Base-by-base conservation (phyloP, 495 filamentous ascomycete species). In the Parachaetomium inaequale region DNA sequence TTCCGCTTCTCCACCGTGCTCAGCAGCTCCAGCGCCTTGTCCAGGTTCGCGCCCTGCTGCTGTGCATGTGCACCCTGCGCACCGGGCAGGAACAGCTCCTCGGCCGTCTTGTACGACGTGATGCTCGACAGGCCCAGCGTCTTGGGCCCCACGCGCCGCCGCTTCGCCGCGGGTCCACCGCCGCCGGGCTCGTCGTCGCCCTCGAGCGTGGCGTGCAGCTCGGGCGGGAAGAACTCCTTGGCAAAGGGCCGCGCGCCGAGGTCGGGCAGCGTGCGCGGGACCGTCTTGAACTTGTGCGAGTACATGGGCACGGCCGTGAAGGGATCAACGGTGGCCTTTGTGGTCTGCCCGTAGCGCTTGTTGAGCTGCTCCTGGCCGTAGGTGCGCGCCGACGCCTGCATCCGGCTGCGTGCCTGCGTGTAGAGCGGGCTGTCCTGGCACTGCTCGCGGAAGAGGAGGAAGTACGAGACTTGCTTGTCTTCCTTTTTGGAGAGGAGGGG, bases 351-450 rank as follows among this genome's bases (percentile, higher is more conserved):
- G 70, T 80, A 82, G 61, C 77, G 79, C 53, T 72, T 68, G 71
- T 83, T 82, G 66, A 78, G 61, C 63, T 83, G 78, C 21, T 78
- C 73, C 57, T 81, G 79, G 51, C 77, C 74, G 70, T 81, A 82
- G 29, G 69, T 64, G 21, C 74, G 72, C 2, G 17, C 36, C 19
- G 56, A 42, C 54, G 68, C 65, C 21, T 59, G 25, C 29, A 45
- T 57, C 40, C 56, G 65, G 17, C 64, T 63, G 56, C 65, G 73
- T 2, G 70, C 65, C 54, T 81, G 73, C 10, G 81, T 84, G 66
- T 83, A 84, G 36, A 82, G 71, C 0, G 81, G 79, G 0, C 72
- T 68, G 47, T 75, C 70, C 65, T 84, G 80, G 67, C 79, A 74
- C 46, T 78, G 72, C 19, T 72, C 71, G 50, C 79, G 80, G 65